These are phyloP conservation scores for Fusarium scirpi DNA, from an alignment of 2,329 filamentous ascomycete genomes.

Conservation along the genomic window DNA sequence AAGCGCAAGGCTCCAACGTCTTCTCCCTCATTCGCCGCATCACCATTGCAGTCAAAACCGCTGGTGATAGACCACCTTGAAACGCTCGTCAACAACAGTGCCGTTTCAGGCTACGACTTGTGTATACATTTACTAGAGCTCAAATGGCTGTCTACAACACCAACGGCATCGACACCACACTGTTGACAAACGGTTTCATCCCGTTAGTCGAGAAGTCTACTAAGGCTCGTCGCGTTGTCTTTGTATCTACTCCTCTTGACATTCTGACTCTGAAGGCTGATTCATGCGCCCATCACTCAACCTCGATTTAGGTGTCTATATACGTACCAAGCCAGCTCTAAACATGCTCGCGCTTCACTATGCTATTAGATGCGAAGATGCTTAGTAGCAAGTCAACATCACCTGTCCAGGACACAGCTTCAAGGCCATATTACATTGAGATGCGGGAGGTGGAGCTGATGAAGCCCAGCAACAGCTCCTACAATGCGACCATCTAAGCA, in stretches of 20 bases:
- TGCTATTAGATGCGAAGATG: slow-evolving; percentile 19
- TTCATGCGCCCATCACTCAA: background rate
- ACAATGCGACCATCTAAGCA: slow-evolving; percentile 3
- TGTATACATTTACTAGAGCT: slow-evolving; percentile 11
- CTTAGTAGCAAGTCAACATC: slow-evolving; percentile 27
- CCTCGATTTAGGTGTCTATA: slow-evolving; percentile 20
- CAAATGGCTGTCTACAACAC: slow-evolving; percentile 31
- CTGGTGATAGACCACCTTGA: slow-evolving; percentile 18
- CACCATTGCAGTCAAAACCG: slow-evolving; percentile 2
- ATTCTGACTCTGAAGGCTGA: slow-evolving; percentile 31
- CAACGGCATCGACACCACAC: slow-evolving; percentile 32
- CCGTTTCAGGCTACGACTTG: slow-evolving; percentile 21
- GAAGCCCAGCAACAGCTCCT: slow-evolving; percentile 21
- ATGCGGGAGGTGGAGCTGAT: slow-evolving; percentile 8
- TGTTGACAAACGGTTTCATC: slow-evolving; percentile 32
- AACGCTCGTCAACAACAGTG: slow-evolving; percentile 36
- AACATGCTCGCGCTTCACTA: slow-evolving; percentile 38
- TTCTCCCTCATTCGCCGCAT: slow-evolving; percentile 31
- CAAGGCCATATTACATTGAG: slow-evolving; percentile 20
- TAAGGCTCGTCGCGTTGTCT: slow-evolving; percentile 25
- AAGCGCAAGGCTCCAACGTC: slow-evolving; percentile 12
- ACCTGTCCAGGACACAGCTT: slow-evolving; percentile 23
- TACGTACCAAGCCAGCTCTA: slow-evolving; percentile 34
- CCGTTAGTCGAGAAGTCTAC: slow-evolving; percentile 23
- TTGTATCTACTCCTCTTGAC: slow-evolving; percentile 31